Evolutionary conservation across 2,329 filamentous ascomycete species (phyloP).

Genomic region (Aspergillus transmontanensis): DNA sequence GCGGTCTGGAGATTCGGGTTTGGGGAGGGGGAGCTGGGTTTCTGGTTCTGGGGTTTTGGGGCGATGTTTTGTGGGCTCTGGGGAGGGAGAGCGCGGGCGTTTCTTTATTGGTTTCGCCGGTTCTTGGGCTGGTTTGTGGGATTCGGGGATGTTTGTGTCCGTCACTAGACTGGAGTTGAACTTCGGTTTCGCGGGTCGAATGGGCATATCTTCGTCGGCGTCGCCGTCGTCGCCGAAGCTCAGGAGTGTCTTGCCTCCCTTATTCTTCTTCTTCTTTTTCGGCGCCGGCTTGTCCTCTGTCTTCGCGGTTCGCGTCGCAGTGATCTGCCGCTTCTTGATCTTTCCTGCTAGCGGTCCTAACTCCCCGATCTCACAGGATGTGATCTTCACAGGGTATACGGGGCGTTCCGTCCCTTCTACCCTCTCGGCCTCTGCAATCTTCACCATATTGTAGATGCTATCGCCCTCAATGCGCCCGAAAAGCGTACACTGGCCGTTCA

Average conservation of each 20-base stretch:
- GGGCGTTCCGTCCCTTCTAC: conserved; percentile 78
- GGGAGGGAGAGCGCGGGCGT: conserved; percentile 39
- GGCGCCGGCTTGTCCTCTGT: conserved; percentile 32
- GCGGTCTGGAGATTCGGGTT: conserved; percentile 44
- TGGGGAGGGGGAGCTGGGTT: conserved; percentile 47
- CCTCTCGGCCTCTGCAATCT: conserved; percentile 87
- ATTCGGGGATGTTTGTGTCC: conserved; percentile 28
- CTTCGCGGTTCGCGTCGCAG: conserved; percentile 27
- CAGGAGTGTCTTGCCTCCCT: conserved; percentile 47
- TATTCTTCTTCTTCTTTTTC: conserved; percentile 46
- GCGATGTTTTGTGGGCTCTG: conserved; percentile 30
- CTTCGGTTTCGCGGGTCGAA: conserved; percentile 48
- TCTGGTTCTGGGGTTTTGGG: conserved; percentile 45
- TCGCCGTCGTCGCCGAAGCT: conserved; percentile 51
- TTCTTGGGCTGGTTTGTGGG: conserved; percentile 15
- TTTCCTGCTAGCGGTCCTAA: conserved; percentile 49
- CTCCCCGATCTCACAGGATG: conserved; percentile 48
- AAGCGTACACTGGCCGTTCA: conserved; percentile 87
- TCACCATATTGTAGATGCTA: conserved; percentile 93
- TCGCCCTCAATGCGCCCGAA: conserved; percentile 92
- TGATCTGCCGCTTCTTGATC: conserved; percentile 45
- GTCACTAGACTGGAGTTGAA: conserved; percentile 51
- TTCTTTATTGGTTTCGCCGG: conserved; percentile 26
- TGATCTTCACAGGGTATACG: conserved; percentile 79
- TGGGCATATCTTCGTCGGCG: conserved; percentile 38